Conservation (phyloP, 768 basidiomycete genomes). For the Dentipellis sp. region DNA sequence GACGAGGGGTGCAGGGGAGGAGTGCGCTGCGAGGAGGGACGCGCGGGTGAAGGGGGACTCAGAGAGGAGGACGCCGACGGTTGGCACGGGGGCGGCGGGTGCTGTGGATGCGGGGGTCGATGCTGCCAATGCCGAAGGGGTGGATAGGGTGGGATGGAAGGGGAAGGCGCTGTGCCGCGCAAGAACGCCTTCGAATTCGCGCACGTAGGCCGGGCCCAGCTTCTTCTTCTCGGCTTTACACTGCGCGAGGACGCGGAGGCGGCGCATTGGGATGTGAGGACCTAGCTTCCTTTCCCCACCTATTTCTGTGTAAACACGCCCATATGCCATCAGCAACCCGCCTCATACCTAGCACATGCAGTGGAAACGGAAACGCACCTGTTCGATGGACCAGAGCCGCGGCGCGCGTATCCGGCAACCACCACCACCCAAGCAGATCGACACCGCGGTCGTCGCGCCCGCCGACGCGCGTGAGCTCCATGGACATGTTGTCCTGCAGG, state of each 20-base stretch:
- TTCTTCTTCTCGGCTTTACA: slow-evolving; percentile 90
- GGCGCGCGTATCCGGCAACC: slow-evolving; percentile 42
- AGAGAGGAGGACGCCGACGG: slow-evolving; percentile 73
- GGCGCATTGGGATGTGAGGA: slow-evolving; percentile 23
- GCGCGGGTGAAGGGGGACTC: slow-evolving; percentile 71
- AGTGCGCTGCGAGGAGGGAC: slow-evolving; percentile 59
- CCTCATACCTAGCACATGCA: background rate
- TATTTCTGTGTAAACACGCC: too few species aligned
- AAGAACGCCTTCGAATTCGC: slow-evolving; percentile 89
- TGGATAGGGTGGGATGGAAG: background rate
- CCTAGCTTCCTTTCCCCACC: too few species aligned
- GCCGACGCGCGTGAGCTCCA: slow-evolving; percentile 72
- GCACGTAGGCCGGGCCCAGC: slow-evolving; percentile 67
- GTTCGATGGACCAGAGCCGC: slow-evolving; percentile 3
- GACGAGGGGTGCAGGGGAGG: slow-evolving; percentile 71
- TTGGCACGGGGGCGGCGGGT: slow-evolving; percentile 18
- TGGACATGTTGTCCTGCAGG: slow-evolving; percentile 59
- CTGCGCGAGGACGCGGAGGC: slow-evolving; percentile 74
- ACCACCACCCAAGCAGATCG: slow-evolving; percentile 92
- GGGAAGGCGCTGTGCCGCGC: slow-evolving; percentile 29
- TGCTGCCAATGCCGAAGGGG: background rate
- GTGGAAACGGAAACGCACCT: background rate
- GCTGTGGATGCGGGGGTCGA: slow-evolving; percentile 5
- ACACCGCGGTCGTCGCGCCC: slow-evolving; percentile 88
- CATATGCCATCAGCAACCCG: too few species aligned